phyloP scores from a whole-genome alignment of 345 rosid species.

The Corchorus capsularis region DNA sequence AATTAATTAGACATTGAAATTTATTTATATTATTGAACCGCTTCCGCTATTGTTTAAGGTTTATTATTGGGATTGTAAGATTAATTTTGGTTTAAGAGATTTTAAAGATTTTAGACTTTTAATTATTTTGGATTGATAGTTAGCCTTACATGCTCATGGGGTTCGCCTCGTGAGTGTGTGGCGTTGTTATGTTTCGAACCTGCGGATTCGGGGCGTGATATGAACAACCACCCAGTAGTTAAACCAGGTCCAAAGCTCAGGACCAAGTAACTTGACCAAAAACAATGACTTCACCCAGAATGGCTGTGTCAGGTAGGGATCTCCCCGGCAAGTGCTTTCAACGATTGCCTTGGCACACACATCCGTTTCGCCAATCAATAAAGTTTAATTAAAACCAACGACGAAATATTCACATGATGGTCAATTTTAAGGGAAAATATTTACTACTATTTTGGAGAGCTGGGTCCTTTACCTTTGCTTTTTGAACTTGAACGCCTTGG shows the following conservation, averaged over 20 bases:
- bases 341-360: slow-evolving; percentile 43
- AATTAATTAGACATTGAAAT: too few species aligned
- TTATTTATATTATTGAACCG: too few species aligned
- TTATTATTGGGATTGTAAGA: too few species aligned
- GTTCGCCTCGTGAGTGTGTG: too few species aligned
- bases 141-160: too few species aligned
- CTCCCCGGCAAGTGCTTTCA: slow-evolving; percentile 50
- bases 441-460: not conserved
- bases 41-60: too few species aligned
- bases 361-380: not conserved
- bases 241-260: slow-evolving; percentile 18
- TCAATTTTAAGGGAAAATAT: not conserved
- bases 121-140: too few species aligned
- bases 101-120: too few species aligned
- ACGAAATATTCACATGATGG: not conserved
- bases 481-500: slow-evolving; percentile 8
- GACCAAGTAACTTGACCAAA: slow-evolving; percentile 28
- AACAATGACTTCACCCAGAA: slow-evolving; percentile 34
- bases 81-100: too few species aligned
- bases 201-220: too few species aligned
- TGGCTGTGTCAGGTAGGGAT: slow-evolving; percentile 46
- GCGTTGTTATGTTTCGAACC: too few species aligned
- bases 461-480: not conserved
- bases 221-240: not conserved
- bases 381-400: not conserved